Evolutionary conservation across 257 asterid species (phyloP).

Genomic region (Nicotiana benthamiana): DNA sequence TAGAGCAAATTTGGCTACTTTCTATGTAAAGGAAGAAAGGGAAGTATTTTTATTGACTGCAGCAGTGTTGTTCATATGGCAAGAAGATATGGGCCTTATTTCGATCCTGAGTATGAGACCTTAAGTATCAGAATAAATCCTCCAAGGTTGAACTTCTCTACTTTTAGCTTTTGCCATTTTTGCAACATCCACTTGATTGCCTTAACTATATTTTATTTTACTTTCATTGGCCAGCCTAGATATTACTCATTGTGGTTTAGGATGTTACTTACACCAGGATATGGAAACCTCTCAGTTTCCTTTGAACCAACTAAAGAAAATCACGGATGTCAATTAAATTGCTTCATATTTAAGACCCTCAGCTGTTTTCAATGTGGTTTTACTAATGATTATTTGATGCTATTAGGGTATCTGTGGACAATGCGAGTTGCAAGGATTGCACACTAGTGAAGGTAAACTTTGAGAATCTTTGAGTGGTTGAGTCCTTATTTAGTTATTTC

Average conservation of each 20-base stretch:
- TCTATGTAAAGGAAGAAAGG: conserved; percentile 30
- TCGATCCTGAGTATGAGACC: conserved; percentile 97
- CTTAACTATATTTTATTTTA: neutral
- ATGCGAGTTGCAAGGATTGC: conserved; percentile 71
- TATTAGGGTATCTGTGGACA: conserved; percentile 91
- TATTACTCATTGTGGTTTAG: neutral
- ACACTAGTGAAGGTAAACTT: conserved; percentile 78
- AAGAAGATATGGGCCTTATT: conserved; percentile 71
- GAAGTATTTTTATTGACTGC: conserved; percentile 3
- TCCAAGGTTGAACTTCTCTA: conserved; percentile 55
- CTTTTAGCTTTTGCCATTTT: conserved; percentile 9
- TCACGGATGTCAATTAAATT: neutral
- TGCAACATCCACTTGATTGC: neutral
- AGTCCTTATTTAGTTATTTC: neutral
- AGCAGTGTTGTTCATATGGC: conserved; percentile 33
- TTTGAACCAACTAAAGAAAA: neutral
- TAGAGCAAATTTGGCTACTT: conserved; percentile 2
- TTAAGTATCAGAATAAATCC: conserved; percentile 94
- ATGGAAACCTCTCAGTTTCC: neutral
- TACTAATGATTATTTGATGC: conserved; percentile 6
- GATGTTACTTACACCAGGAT: neutral
- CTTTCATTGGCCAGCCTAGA: neutral
- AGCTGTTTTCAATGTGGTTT: conserved; percentile 14
- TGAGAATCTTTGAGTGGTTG: neutral
- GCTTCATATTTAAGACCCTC: conserved; percentile 8